Conservation (phyloP, 208 protist genomes). For the Phytomonas francai region DNA sequence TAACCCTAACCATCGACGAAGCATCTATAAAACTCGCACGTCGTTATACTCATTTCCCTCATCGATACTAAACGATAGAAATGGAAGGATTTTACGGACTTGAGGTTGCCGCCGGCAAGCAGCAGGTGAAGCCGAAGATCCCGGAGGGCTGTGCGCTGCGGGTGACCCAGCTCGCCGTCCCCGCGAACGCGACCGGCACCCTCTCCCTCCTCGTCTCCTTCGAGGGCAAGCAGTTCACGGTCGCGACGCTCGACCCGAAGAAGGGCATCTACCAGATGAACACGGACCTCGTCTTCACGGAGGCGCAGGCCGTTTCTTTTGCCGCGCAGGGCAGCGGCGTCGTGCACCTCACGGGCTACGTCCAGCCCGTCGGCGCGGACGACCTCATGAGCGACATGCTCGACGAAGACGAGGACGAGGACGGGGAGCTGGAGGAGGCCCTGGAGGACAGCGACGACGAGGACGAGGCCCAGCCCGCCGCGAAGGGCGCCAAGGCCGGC, state of each 20-base stretch:
- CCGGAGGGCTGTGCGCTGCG: conserved; percentile 76
- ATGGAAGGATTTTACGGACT: conserved; percentile 89
- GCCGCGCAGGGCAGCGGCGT: conserved; percentile 59
- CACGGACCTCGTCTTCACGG: conserved; percentile 84
- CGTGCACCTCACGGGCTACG: conserved; percentile 80
- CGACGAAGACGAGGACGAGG: conserved; percentile 33
- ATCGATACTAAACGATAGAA: conserved; percentile 5
- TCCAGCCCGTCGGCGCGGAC: conserved; percentile 75
- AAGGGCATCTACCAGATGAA: conserved; percentile 72
- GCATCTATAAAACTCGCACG: not conserved
- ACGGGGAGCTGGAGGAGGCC: conserved; percentile 11
- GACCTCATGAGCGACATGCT: conserved; percentile 42
- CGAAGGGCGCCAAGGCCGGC: conserved; percentile 9
- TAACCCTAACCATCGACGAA: not conserved
- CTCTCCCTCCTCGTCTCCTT: conserved; percentile 69
- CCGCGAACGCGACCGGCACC: conserved; percentile 63
- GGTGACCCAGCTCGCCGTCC: conserved; percentile 81
- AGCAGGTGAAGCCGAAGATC: conserved; percentile 81
- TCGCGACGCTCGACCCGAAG: conserved; percentile 84
- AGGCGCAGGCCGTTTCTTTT: conserved; percentile 65
- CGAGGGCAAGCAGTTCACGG: conserved; percentile 85
- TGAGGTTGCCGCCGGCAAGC: conserved; percentile 54
- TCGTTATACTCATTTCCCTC: conserved; percentile 1
- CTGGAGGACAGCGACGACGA: conserved; percentile 28
- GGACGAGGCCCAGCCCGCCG: conserved; percentile 23